A percentile compares a stretch with the other conserved stretches of the same genome.
phyloP scores from a whole-genome alignment of 306 rosid genomes.

The Cucurbita argyrosperma region DNA sequence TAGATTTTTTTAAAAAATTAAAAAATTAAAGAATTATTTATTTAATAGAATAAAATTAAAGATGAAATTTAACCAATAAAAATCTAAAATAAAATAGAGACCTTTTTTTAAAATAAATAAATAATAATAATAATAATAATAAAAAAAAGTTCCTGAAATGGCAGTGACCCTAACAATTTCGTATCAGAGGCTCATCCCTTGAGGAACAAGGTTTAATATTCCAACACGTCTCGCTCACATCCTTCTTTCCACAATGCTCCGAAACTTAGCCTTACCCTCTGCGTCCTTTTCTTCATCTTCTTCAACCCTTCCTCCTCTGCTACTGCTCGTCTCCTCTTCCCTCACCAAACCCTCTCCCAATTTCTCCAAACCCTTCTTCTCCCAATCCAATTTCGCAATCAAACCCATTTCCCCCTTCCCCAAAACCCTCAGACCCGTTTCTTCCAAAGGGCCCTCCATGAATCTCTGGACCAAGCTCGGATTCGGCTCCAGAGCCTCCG shows the following conservation, averaged over 20 bases:
- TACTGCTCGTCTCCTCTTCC: constrained; percentile 17
- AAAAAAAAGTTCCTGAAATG: background rate
- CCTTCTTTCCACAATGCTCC: constrained; percentile 24
- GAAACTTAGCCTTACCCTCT: constrained; percentile 19
- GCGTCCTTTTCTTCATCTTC: constrained; percentile 21
- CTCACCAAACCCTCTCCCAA: constrained; percentile 13
- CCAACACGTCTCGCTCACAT: constrained; percentile 16
- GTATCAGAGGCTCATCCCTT: background rate
- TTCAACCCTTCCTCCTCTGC: constrained; percentile 21
- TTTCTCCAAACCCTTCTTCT: constrained; percentile 18
- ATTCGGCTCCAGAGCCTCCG: constrained; percentile 43
- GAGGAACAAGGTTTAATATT: background rate
- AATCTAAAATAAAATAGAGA: too few relatives aligned
- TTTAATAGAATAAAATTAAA: too few relatives aligned
- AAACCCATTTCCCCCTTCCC: constrained; percentile 25
- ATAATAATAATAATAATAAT: too few relatives aligned
- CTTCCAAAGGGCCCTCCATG: constrained; percentile 39
- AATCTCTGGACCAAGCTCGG: constrained; percentile 65
- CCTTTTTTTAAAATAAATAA: too few relatives aligned
- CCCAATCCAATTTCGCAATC: constrained; percentile 10
- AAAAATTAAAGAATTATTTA: too few relatives aligned
- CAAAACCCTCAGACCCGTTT: constrained; percentile 17
- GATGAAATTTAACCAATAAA: too few relatives aligned
- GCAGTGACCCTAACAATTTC: background rate
- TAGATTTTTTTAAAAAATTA: too few relatives aligned